Percentiles rank a stretch among this genome's conserved stretches.
Conservation (phyloP, 1,284 basidiomycete species). For the Marasmius oreades region DNA sequence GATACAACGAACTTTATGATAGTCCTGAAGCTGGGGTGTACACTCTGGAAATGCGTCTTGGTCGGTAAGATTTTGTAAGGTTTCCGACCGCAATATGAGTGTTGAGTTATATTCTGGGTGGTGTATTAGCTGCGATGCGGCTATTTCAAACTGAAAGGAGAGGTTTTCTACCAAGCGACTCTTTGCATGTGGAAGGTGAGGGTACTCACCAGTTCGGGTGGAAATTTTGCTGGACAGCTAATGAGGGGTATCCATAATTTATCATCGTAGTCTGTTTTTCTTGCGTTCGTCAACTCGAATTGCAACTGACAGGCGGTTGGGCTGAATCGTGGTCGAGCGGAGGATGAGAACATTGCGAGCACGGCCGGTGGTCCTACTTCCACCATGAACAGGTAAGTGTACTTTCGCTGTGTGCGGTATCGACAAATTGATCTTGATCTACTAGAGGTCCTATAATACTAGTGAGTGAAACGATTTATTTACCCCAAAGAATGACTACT, state of each 20-base stretch:
- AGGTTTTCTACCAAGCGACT: background rate
- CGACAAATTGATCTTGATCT: background rate
- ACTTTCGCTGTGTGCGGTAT: background rate
- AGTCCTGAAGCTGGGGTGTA: conserved; percentile 39
- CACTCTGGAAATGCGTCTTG: conserved; percentile 23
- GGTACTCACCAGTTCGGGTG: conserved; percentile 8
- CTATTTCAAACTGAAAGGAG: conserved; percentile 55
- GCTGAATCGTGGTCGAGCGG: conserved; percentile 1
- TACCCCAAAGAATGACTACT: background rate
- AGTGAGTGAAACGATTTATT: conserved; percentile 13
- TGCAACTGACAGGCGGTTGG: background rate
- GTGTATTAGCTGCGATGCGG: conserved; percentile 61
- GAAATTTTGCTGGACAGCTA: conserved; percentile 14
- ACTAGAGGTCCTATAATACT: conserved; percentile 28
- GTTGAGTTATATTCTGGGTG: conserved; percentile 86
- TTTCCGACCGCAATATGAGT: conserved; percentile 75
- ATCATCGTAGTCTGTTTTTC: too few relatives aligned
- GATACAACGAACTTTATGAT: conserved; percentile 42
- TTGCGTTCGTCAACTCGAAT: background rate
- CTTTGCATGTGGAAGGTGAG: too few relatives aligned
- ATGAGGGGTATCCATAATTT: conserved; percentile 11
- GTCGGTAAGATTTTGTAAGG: conserved; percentile 42
- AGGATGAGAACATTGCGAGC: background rate
- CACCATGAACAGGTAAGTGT: conserved; percentile 2
- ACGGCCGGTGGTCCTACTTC: background rate